Conservation (phyloP, 2,329 filamentous ascomycete genomes). For the Neonectria hederae region DNA sequence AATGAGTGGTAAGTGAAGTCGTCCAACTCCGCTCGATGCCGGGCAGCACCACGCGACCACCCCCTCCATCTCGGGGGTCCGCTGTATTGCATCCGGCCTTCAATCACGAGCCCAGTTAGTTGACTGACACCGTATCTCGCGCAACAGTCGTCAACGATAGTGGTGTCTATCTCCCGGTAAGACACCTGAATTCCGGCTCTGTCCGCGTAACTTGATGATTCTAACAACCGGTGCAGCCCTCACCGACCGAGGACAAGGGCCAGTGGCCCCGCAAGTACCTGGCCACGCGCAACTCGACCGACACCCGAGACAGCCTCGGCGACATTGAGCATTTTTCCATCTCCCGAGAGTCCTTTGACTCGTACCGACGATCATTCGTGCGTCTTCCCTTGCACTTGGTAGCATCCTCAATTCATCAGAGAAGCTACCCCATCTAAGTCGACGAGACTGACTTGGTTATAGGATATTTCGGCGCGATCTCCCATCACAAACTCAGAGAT, state of each 20-base stretch:
- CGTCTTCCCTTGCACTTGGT: constrained; percentile 45
- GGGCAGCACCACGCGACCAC: constrained; percentile 23
- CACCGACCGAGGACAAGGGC: constrained; percentile 83
- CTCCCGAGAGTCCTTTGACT: constrained; percentile 96
- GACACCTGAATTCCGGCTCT: constrained; percentile 37
- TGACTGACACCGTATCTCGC: constrained; percentile 36
- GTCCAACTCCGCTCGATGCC: neutral
- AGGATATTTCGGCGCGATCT: constrained; percentile 92
- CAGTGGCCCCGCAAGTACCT: constrained; percentile 75
- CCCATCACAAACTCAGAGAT: constrained; percentile 71
- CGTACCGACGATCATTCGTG: constrained; percentile 95
- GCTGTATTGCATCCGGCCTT: constrained; percentile 29
- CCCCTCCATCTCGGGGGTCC: constrained; percentile 19
- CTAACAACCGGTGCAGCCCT: constrained; percentile 67
- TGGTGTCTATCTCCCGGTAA: constrained; percentile 91
- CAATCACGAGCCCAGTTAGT: constrained; percentile 39
- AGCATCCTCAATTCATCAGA: neutral
- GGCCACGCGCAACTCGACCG: constrained; percentile 62
- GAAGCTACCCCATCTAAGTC: neutral
- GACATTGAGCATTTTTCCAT: constrained; percentile 96
- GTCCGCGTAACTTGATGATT: neutral
- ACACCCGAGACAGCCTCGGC: constrained; percentile 70
- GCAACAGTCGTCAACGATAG: constrained; percentile 89
- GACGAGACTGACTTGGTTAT: constrained; percentile 33
- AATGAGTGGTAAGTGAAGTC: constrained; percentile 72